Percentiles rank a stretch among this genome's conserved stretches.
Evolutionary conservation across 495 filamentous ascomycete genomes (phyloP).

Genomic region (Daldinia concentrica): DNA sequence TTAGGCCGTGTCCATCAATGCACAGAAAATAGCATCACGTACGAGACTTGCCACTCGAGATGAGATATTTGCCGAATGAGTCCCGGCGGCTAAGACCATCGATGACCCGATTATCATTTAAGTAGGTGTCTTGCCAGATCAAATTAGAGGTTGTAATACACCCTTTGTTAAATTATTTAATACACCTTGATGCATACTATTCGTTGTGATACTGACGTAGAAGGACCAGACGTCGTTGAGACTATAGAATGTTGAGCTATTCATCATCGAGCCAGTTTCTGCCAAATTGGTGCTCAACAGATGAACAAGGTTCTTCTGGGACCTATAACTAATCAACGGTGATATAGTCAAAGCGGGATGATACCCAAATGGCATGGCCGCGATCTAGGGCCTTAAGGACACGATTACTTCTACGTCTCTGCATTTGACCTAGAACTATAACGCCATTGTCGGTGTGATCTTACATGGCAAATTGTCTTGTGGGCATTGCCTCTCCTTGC

Average conservation of each 20-base stretch:
- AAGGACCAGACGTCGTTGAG: neutral
- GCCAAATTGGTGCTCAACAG: neutral
- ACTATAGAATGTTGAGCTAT: neutral
- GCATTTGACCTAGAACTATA: neutral
- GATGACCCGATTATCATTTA: neutral
- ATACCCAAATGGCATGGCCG: neutral
- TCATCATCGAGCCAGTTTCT: neutral
- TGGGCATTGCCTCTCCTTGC: neutral
- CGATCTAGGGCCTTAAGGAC: neutral
- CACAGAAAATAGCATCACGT: neutral
- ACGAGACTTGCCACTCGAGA: neutral
- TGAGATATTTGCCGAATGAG: neutral
- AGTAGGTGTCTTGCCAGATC: neutral
- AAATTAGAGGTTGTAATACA: neutral
- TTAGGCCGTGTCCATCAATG: neutral
- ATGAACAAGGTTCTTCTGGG: neutral
- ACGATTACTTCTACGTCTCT: neutral
- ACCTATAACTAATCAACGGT: neutral
- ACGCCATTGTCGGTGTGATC: neutral
- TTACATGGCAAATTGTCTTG: neutral
- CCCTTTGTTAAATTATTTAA: neutral
- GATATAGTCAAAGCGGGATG: neutral
- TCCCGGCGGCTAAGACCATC: neutral
- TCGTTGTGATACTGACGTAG: conserved; percentile 18
- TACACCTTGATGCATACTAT: neutral